Conservation (phyloP, 768 basidiomycete species). For the Mycena crocata region DNA sequence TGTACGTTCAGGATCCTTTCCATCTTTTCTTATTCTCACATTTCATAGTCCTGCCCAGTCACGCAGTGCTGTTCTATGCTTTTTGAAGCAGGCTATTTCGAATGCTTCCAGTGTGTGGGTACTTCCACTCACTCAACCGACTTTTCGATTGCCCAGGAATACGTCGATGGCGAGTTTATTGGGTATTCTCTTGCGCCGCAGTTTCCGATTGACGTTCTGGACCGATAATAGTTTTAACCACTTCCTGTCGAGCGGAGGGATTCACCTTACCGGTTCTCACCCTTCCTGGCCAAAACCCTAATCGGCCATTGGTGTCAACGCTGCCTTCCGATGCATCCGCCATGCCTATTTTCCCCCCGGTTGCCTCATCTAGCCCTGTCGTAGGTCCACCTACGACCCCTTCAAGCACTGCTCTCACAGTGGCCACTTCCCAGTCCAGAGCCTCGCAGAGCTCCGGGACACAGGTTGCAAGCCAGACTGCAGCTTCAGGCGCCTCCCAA, state of each 20-base stretch:
- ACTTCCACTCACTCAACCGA: constrained; percentile 39
- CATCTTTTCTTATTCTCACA: background rate
- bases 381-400: constrained; percentile 19
- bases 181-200: background rate
- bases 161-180: constrained; percentile 34
- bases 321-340: constrained; percentile 36
- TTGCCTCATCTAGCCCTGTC: background rate
- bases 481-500: background rate
- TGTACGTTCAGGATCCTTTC: constrained; percentile 3
- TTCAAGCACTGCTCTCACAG: background rate
- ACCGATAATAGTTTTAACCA: constrained; percentile 34
- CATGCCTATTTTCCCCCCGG: constrained; percentile 35
- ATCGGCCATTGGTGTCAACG: constrained; percentile 33
- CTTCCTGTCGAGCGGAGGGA: constrained; percentile 37
- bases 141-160: constrained; percentile 44
- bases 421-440: constrained; percentile 2
- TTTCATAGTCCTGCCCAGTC: constrained; percentile 17
- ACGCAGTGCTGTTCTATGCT: constrained; percentile 44
- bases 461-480: background rate
- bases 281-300: constrained; percentile 45
- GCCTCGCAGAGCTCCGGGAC: background rate
- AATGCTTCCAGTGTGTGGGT: constrained; percentile 51
- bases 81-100: constrained; percentile 46
- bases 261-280: constrained; percentile 40
- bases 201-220: background rate